Evolutionary conservation across 148 eudicot genomes (phyloP), one percentile per base, ranked within the genome.

Genomic region (Chenopodium album): DNA sequence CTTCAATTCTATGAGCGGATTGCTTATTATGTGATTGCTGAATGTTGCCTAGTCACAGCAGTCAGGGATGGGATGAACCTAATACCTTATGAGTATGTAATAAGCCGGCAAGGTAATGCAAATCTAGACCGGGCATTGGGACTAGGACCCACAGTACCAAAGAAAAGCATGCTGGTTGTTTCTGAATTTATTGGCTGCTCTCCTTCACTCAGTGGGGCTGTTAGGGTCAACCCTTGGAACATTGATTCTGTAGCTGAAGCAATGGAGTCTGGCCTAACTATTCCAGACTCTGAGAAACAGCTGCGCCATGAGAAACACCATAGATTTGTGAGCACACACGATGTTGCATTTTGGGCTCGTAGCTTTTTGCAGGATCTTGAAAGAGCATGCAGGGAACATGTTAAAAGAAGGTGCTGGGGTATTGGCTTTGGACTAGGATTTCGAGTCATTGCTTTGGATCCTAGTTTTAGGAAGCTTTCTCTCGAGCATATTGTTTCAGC

Each of bases 61-160:
- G 98, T 94, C 19, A 89, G 98, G 60, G 98, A 92, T 75, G 98
- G 98, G 9, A 94, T 94, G 98, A 94, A 92, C 83, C 88, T 94
- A 26, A 94, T 91, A 81, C 98, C 98, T 1, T 94, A 94, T 66
- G 98, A 94, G 80, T 94, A 92, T 75, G 81, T 94, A 63, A 87
- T 94, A 78, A 90, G 89, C 62, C 81, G 98, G 7, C 94, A 94
- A 76, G 98, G 94, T 76, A 91, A 88, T 37, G 85, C 85, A 19
- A 90, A 85, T 62, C 87, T 91, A 59, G 91, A 92, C 52, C 65
- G 68, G 37, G 87, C 88, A 9, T 87, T 91, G 88, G 88, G 89
- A 44, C 23, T 91, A 65, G 81, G 86, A 65, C 85, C 89, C 5
- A 80, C 86, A 73, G n/a, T 74, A 34, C 92, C 89, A 16, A 94